Evolutionary conservation across 2,329 filamentous ascomycete genomes (phyloP).

Genomic region (Verticillium zaregamsianum): DNA sequence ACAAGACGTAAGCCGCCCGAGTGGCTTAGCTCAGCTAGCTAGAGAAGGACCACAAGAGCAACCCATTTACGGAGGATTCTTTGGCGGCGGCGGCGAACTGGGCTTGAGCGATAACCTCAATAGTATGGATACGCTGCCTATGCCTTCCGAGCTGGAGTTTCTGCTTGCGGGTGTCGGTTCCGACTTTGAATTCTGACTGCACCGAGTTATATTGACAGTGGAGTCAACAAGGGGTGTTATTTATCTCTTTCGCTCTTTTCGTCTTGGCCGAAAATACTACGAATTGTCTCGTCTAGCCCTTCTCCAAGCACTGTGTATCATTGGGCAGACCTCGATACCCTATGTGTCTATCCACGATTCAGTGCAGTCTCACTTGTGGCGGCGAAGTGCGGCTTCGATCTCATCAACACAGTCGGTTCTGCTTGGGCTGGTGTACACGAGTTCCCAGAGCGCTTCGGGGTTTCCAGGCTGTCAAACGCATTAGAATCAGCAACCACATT

Average conservation of each 20-base stretch:
- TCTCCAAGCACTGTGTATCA: too few relatives aligned
- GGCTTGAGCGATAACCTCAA: slow-evolving; percentile 7
- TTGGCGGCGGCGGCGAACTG: slow-evolving; percentile 4
- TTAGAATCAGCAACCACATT: not conserved
- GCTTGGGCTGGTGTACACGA: not conserved
- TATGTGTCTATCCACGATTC: too few relatives aligned
- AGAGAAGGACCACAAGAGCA: not conserved
- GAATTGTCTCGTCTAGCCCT: too few relatives aligned
- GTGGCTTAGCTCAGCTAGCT: not conserved
- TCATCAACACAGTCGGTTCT: not conserved
- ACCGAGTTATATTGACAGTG: too few relatives aligned
- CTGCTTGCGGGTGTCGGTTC: slow-evolving; percentile 22
- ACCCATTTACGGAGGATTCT: not conserved
- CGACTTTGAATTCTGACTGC: slow-evolving; percentile 5
- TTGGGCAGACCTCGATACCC: too few relatives aligned
- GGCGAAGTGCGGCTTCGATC: not conserved
- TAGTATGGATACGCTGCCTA: slow-evolving; percentile 17
- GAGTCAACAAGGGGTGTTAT: too few relatives aligned
- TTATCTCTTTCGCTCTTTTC: too few relatives aligned
- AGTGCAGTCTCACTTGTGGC: not conserved
- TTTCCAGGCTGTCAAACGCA: not conserved
- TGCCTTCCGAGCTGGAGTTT: slow-evolving; percentile 25
- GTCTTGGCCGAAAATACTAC: too few relatives aligned
- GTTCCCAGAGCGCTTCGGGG: not conserved
- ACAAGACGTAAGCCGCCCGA: too few relatives aligned